phyloP scores from a whole-genome alignment of 768 basidiomycete species.

The Lactarius pseudohatsudake region DNA sequence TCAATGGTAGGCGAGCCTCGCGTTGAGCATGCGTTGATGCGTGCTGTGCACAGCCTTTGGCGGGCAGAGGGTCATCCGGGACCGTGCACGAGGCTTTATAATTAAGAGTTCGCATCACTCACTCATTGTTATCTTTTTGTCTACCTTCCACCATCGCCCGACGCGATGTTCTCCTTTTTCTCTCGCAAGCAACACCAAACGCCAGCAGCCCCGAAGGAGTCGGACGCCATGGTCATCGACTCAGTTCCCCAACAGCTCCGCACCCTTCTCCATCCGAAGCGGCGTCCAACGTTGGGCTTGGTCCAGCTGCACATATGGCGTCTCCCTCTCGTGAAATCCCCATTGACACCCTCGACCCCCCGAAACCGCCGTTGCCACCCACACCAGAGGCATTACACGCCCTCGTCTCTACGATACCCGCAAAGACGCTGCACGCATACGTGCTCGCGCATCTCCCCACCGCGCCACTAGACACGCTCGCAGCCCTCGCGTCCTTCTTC shows the following conservation, averaged over 20 bases:
- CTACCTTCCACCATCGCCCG: slow-evolving; percentile 9
- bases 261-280: slow-evolving; percentile 52
- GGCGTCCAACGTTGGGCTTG: slow-evolving; percentile 28
- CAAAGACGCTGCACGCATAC: slow-evolving; percentile 66
- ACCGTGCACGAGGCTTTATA: slow-evolving; percentile 6
- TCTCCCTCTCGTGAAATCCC: slow-evolving; percentile 33
- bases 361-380: slow-evolving; percentile 27
- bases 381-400: slow-evolving; percentile 43
- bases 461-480: slow-evolving; percentile 42
- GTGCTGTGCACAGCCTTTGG: slow-evolving; percentile 14
- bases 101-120: not conserved
- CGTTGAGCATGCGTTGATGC: slow-evolving; percentile 21
- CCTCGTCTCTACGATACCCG: slow-evolving; percentile 59
- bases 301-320: slow-evolving; percentile 24
- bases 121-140: slow-evolving; percentile 10
- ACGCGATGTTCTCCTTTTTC: slow-evolving; percentile 24
- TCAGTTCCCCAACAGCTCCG: slow-evolving; percentile 41
- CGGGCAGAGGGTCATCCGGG: not conserved
- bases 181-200: slow-evolving; percentile 19
- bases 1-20: slow-evolving; percentile 10
- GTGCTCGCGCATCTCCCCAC: slow-evolving; percentile 50
- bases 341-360: slow-evolving; percentile 31
- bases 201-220: slow-evolving; percentile 3
- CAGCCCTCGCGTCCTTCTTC: slow-evolving; percentile 59
- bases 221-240: slow-evolving; percentile 17